Percentiles rank a stretch among this genome's conserved stretches.
Evolutionary conservation across 2,329 filamentous ascomycete genomes (phyloP).

Genomic region (Amauroascus verrucosus): DNA sequence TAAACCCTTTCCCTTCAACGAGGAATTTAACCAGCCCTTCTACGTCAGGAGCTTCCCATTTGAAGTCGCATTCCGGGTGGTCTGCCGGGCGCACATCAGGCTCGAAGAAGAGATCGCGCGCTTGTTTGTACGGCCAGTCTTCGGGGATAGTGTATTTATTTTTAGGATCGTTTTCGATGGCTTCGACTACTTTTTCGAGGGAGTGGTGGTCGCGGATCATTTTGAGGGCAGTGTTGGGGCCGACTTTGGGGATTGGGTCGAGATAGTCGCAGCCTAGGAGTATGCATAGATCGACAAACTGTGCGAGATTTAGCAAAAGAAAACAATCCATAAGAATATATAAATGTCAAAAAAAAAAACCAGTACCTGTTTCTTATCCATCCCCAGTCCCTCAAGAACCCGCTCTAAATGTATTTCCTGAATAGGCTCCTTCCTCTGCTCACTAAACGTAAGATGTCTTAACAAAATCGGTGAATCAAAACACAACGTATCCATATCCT

Average conservation of each 20-base stretch:
- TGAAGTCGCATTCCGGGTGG: conserved; percentile 84
- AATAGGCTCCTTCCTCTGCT: conserved; percentile 94
- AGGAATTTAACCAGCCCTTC: conserved; percentile 84
- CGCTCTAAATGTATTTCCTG: conserved; percentile 86
- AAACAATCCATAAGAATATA: too few species aligned
- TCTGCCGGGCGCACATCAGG: conserved; percentile 80
- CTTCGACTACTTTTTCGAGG: conserved; percentile 77
- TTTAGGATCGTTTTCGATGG: conserved; percentile 64
- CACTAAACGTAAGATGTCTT: conserved; percentile 89
- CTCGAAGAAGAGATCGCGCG: conserved; percentile 80
- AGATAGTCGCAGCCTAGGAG: conserved; percentile 96
- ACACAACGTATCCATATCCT: conserved; percentile 98
- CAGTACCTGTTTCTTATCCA: conserved; percentile 72
- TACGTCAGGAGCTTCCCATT: conserved; percentile 89
- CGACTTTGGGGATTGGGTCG: conserved; percentile 89
- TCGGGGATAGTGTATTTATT: conserved; percentile 78
- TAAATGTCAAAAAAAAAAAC: conserved; percentile 9
- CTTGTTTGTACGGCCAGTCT: conserved; percentile 94
- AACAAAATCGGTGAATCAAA: conserved; percentile 87
- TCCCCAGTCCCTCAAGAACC: conserved; percentile 73
- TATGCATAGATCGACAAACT: conserved; percentile 98
- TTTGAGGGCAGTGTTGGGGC: conserved; percentile 82
- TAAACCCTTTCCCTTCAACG: conserved; percentile 92
- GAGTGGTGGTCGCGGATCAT: conserved; percentile 85
- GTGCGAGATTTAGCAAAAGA: too few species aligned